Evolutionary conservation across 129 eudicot genomes (phyloP), one percentile per base, ranked within the genome.

Genomic region (Pittosporum tobira): DNA sequence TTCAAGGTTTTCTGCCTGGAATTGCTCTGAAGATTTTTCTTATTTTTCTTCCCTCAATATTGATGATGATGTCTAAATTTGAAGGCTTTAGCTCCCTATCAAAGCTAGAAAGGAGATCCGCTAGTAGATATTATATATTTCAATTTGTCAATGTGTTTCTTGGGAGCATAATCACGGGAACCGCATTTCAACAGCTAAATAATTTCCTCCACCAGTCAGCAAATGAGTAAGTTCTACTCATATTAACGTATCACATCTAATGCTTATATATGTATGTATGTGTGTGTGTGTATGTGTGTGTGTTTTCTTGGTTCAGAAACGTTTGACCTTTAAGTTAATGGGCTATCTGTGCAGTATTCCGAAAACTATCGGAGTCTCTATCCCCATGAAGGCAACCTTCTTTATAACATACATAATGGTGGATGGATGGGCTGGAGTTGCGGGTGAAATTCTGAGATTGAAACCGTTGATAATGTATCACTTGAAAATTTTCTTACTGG

Each of bases 341-440:
- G 36, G 28, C 18, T 56, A 21, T 13, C 44, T 36, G 7, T 62
- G 65, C 85, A 85, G 95, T 3, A 82, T 87, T 56, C 88, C 93
- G 3, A 57, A 34, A 48, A 87, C 88, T 36, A 72, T 87, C 36
- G 95, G 95, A 4, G 82, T 80, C 23, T 81, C 88, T 26, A 83
- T 87, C 59, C 93, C 95, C 1, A 86, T 86, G 95, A 86, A 82
- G 65, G 95, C 91, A 54, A 82, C 95, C 25, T 79, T 81, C 58
- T 81, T 81, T 53, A 77, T 81, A 48, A 81, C 88, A 31, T 81
- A 81, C 37, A 74, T 78, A 57, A 87, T 87, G 96, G 85, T 87
- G n/a, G 96, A 87, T 48, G 96, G 96, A 43, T 87, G 96, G 96
- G 94, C 96, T 57, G 94, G 94, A 66, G 72, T 83, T 61, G 96